These are phyloP conservation scores for Oenanthe javanica DNA, from an alignment of 140 eudicot species.

Conservation along the genomic window DNA sequence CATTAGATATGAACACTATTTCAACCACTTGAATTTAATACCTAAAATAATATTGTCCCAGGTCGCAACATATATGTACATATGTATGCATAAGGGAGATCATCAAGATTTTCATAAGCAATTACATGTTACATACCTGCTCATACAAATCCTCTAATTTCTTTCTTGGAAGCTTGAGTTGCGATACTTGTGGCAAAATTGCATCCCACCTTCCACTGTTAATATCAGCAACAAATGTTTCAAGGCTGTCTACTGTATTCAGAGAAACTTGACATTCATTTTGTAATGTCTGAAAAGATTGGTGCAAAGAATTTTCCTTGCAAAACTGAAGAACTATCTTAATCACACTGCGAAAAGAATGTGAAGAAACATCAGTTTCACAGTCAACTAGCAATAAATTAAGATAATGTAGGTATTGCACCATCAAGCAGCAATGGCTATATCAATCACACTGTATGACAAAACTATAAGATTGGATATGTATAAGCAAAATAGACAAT, in stretches of 20 bases:
- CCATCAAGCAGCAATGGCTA: not conserved
- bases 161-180: constrained; percentile 89
- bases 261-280: constrained; percentile 93
- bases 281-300: constrained; percentile 87
- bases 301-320: constrained; percentile 93
- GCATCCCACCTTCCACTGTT: constrained; percentile 98
- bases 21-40: not conserved
- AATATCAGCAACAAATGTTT: constrained; percentile 91
- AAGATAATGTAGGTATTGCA: not conserved
- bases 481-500: not conserved
- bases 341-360: constrained; percentile 62
- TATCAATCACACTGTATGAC: not conserved
- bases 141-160: constrained; percentile 87
- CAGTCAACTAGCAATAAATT: not conserved
- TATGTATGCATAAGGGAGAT: not conserved
- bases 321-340: constrained; percentile 96
- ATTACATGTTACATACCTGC: constrained; percentile 41
- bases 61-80: not conserved
- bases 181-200: constrained; percentile 89
- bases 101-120: not conserved
- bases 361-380: not conserved
- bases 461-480: not conserved
- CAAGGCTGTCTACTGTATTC: constrained; percentile 95
- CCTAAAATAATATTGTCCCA: not conserved
- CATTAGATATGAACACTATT: not conserved